Conservation (phyloP, 2,329 filamentous ascomycete genomes). For the Aspergillus sp. region DNA sequence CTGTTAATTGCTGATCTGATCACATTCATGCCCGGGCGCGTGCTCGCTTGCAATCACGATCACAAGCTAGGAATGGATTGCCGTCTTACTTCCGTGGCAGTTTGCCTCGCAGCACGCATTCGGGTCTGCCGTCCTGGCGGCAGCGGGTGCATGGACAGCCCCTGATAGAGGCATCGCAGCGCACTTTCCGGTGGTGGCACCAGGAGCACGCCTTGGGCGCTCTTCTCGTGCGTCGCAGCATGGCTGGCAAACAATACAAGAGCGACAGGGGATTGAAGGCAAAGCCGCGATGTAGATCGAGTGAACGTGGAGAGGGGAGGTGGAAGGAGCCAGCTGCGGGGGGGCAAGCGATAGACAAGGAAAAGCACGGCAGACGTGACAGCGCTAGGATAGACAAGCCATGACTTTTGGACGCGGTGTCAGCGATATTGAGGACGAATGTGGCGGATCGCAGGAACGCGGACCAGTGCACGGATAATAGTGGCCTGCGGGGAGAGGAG, state of each 20-base stretch:
- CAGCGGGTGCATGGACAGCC: conserved; percentile 54
- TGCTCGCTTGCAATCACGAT: neutral
- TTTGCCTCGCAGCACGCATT: conserved; percentile 35
- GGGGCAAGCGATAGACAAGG: neutral
- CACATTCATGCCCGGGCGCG: neutral
- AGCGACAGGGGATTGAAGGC: neutral
- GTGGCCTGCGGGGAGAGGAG: no score
- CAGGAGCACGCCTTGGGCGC: conserved; percentile 33
- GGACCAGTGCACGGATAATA: neutral
- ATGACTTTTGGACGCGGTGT: no score
- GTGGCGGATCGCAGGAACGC: neutral
- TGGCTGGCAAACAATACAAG: neutral
- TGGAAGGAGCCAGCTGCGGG: neutral
- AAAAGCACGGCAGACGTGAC: neutral
- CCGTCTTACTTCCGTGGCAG: conserved; percentile 21
- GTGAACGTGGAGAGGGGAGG: neutral
- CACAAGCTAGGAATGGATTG: neutral
- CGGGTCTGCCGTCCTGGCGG: conserved; percentile 50
- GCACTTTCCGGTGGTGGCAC: conserved; percentile 35
- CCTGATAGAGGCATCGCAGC: conserved; percentile 31
- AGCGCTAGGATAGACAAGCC: no score
- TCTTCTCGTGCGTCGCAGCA: conserved; percentile 28
- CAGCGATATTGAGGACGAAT: neutral
- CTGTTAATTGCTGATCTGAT: neutral
- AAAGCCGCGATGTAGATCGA: neutral